Evolutionary conservation across 352 stramenopile species (phyloP), one percentile per base, ranked within the genome.

Genomic region (Pythium chondricola): DNA sequence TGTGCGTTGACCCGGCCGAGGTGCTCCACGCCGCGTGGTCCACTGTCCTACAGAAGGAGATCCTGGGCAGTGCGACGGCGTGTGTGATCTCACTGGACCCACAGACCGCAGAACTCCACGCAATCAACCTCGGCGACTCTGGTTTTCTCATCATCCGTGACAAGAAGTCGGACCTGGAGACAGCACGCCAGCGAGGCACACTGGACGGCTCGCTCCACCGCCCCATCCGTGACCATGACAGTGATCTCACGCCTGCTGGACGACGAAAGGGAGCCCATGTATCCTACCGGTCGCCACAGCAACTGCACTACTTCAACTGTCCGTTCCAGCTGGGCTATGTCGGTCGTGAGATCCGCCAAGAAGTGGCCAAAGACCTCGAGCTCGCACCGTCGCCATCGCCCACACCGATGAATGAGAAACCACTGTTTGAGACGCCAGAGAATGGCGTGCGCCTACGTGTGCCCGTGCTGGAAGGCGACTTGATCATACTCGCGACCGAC

Each of bases 241-340:
- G 46, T n/a, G 76, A 84, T 40, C 47, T 87, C 17, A 88, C 77
- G 27, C 74, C 77, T 17, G 74, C 77, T 8, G 77, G 77, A 14
- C 74, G 79, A 30, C 75, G 79, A 48, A 90, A 88, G 46, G 79
- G 79, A 29, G 79, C 79, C 2, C 79, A 90, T 38, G 72, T 90
- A 20, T 82, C 85, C 22, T 98, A 98, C 68, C 87, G 97, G 11
- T 97, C 86, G 11, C 91, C 96, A 40, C 95, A 98, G 63, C 95
- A 98, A 58, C 72, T 98, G 9, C 84, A 95, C 47, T 97, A 93
- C 37, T 98, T 98, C 71, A 98, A 98, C 61, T 96, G 97, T 42
- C 95, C 95, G 6, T 98, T 96, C 71, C 95, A 98, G 56, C 40
- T 87, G 21, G 75, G 75, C 6, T 87, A 80, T 56, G 71, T 71